phyloP scores from a whole-genome alignment of 495 filamentous ascomycete genomes.

The Haplographium delicatum region DNA sequence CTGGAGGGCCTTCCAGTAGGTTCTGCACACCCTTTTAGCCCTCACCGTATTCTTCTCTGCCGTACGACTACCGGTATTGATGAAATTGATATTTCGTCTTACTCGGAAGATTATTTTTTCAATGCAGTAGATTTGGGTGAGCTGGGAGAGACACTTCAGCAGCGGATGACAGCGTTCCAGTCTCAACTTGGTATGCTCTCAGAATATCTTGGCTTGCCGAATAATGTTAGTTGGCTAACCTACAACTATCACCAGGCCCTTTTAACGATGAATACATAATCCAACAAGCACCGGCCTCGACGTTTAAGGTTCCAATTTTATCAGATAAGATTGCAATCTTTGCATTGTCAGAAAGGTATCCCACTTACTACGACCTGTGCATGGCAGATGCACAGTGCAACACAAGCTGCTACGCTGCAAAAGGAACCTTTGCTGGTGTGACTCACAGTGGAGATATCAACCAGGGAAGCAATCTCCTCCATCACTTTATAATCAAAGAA shows the following conservation, averaged over 20 bases:
- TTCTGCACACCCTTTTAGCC: constrained; percentile 29
- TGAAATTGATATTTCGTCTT: constrained; percentile 28
- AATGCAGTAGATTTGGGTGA: constrained; percentile 28
- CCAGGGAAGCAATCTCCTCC: constrained; percentile 12
- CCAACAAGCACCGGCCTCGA: constrained; percentile 23
- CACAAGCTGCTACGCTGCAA: constrained; percentile 15
- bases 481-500: constrained; percentile 20
- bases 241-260: constrained; percentile 5
- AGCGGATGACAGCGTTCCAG: constrained; percentile 21
- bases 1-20: constrained; percentile 24
- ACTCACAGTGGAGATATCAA: constrained; percentile 12
- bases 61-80: constrained; percentile 22
- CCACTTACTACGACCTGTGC: constrained; percentile 29
- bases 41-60: constrained; percentile 25
- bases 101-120: constrained; percentile 26
- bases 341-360: constrained; percentile 22
- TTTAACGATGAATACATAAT: constrained; percentile 25
- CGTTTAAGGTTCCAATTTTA: constrained; percentile 26
- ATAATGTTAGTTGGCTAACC: not conserved
- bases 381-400: constrained; percentile 23
- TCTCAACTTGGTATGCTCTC: constrained; percentile 21
- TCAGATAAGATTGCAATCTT: constrained; percentile 23
- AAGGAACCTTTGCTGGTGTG: constrained; percentile 17
- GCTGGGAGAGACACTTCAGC: constrained; percentile 23
- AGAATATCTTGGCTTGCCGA: no score